Percentiles rank a stretch among this genome's conserved stretches.
These are phyloP conservation scores for Pholiota molesta DNA, from an alignment of 768 basidiomycete genomes.

Conservation along the genomic window DNA sequence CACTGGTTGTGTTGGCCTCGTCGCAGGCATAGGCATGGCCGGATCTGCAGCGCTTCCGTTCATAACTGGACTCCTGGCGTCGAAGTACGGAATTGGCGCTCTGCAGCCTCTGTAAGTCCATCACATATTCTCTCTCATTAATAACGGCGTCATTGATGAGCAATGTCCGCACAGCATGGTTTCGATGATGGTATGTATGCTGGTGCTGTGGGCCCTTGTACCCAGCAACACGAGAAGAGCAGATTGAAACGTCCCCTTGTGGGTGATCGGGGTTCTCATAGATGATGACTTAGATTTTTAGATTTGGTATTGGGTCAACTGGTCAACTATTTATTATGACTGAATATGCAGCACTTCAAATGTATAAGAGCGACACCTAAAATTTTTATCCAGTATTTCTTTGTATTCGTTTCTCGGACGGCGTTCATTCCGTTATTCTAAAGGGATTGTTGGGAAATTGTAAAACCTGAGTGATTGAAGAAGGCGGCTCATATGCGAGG, in stretches of 20 bases:
- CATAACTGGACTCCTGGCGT: conserved; percentile 68
- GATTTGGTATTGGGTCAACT: background rate
- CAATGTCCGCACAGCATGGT: conserved; percentile 43
- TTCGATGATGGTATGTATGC: conserved; percentile 62
- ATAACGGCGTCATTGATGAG: background rate
- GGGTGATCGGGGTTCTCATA: background rate
- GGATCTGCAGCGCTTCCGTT: conserved; percentile 76
- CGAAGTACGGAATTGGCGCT: conserved; percentile 58
- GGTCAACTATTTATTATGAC: background rate
- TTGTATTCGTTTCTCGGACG: no score
- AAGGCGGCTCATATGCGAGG: no score
- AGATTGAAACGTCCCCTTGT: conserved; percentile 3
- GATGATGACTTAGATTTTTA: background rate
- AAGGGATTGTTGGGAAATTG: no score
- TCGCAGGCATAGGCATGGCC: conserved; percentile 65
- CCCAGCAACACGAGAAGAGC: conserved; percentile 27
- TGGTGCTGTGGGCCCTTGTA: conserved; percentile 56
- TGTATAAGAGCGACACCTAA: no score
- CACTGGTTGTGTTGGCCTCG: conserved; percentile 62
- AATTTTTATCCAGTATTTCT: no score
- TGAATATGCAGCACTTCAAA: background rate
- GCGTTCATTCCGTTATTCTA: no score
- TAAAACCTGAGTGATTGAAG: no score
- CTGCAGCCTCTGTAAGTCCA: conserved; percentile 62
- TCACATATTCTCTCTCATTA: background rate